Evolutionary conservation across 129 eudicot species (phyloP), one percentile per base, ranked within the genome.

Genomic region (Escallonia rubra): DNA sequence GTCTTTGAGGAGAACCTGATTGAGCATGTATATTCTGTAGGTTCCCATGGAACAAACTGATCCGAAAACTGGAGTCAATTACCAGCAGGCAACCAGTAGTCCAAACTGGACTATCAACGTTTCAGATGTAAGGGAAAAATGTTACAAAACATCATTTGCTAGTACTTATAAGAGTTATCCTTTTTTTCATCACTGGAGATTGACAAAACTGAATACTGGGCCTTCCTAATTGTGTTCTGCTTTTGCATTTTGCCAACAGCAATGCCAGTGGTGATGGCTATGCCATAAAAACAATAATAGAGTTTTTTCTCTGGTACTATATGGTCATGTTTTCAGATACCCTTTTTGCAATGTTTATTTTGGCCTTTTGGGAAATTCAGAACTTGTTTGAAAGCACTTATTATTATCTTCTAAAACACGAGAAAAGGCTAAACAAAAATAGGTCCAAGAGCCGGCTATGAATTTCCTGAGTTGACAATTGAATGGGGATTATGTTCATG

Each of bases 61-160:
- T 74, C 68, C 68, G 62, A 79, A 44, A 68, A 68, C 68, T n/a
- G 84, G 78, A 60, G 66, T 54, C 50, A 60, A 66, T 72, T 58
- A 43, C 57, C 71, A 58, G 51, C 58, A 23, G 34, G 34, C 69
- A 39, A 4, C 64, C 54, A 10, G 53, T 41, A 55, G 84, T 61
- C 74, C 79, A 23, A 79, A 68, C 64, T 80, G 86, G 65, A 70
- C 83, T 1, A 61, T 56, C 67, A 76, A 71, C 7, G 78, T 69
- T 68, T 41, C 86, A 66, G 84, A 82, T 39, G 88, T 82, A 61
- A 80, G 83, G 54, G 70, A 71, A 53, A 7, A 47, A 54, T 68
- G 68, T 39, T 44, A 23, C 41, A 12, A 8, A 64, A 6, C 16
- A 40, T 16, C 48, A 39, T 46, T n/a, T 13, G 43, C 6, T 15